Base-by-base conservation (phyloP, 2,329 filamentous ascomycete genomes). In the Talaromyces pinophilus region DNA sequence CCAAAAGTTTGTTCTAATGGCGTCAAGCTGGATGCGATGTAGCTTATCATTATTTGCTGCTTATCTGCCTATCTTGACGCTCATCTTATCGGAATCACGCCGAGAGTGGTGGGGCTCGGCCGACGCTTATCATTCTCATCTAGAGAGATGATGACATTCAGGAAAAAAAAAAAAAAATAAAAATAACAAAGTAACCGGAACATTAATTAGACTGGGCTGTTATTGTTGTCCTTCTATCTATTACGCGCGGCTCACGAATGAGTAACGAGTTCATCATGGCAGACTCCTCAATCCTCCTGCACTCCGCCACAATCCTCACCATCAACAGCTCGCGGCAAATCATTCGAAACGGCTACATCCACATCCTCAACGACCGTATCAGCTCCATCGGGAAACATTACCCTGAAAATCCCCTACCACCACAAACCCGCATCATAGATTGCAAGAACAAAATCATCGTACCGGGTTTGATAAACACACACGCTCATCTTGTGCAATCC, bases 391-490 rank as follows among this genome's bases (percentile, higher is more conserved):
- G 57, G 1, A 65, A 65, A 46, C 2, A 25, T 3, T 65, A 33
- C 5, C 57, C 63, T 3, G 0, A 2, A 6, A 3, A 28, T 5
- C 11, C n/a, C 11, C 19, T 62, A 5, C 63, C 70, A 19, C 4
- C 19, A 7, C 57, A 68, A 4, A 55, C 69, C 1, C 57, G 70
- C 2, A 63, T 71, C 6, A 64, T 77, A 13, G 72, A 77, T 46
- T 76, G 75, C 55, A 57, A 64, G 38, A 62, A 68, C 66, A 74
- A 73, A 48, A 77, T 78, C 54, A 72, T 78, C 59, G 72, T 78
- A 25, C 77, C 76, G 1, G 77, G 77, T 5, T 68, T 79, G 15
- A 71, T 79, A 57, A 78, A 79, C 64, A 75, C 76, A 1, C 77
- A 79, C 46, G 75, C 75, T 5, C 76, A 79, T 69, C 70, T 78